These are phyloP conservation scores for Durusdinium trenchii DNA, from an alignment of 73 alveolate species.

Conservation along the genomic window DNA sequence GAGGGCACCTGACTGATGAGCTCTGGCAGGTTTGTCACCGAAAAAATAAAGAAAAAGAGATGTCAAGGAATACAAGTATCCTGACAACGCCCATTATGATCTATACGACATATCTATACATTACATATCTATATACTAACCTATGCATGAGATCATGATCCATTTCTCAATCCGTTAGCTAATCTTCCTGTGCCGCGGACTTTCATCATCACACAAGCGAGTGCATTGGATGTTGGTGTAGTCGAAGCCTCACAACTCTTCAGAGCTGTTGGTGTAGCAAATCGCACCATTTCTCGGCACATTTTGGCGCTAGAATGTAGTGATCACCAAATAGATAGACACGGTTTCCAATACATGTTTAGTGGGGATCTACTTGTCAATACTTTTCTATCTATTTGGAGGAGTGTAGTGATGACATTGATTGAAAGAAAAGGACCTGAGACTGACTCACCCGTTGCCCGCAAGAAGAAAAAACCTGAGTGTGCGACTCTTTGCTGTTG, in stretches of 20 bases:
- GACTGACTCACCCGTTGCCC: too few species aligned
- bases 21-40: too few species aligned
- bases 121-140: too few species aligned
- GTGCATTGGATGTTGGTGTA: slow-evolving; percentile 73
- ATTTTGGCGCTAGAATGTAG: not conserved
- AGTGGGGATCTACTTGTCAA: not conserved
- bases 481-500: not conserved
- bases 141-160: too few species aligned
- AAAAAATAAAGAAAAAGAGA: not conserved
- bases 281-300: not conserved
- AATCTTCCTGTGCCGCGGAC: slow-evolving; percentile 10
- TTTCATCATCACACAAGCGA: slow-evolving; percentile 35
- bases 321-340: not conserved
- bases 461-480: not conserved
- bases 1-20: slow-evolving; percentile 64
- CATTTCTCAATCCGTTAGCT: too few species aligned
- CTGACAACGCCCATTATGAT: too few species aligned
- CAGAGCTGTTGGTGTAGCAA: not conserved
- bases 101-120: too few species aligned
- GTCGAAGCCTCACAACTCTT: slow-evolving; percentile 23
- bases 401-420: not conserved
- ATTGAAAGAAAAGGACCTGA: too few species aligned
- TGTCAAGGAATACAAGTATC: not conserved
- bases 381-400: not conserved
- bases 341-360: not conserved